Evolutionary conservation across 371 early-diverging fungal genomes (phyloP), one percentile per base, ranked within the genome.

Genomic region (Apophysomyces variabilis): DNA sequence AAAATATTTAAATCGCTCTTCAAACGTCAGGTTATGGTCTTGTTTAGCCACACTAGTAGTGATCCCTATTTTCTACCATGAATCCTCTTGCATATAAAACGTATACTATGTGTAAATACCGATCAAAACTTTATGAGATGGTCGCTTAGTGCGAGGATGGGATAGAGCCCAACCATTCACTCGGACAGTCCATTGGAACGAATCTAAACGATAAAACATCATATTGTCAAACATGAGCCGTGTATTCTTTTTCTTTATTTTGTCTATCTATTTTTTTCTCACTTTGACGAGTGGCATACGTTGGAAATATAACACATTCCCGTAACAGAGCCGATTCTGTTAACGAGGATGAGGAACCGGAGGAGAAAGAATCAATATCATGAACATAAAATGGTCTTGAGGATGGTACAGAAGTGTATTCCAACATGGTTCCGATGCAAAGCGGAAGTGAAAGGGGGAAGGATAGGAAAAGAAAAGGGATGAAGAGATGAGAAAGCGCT

Each of bases 131-230:
- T 70, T 72, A 56, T 76, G 73, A 57, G 75, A 75, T 9, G 75
- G 38, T 11, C 36, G 60, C 32, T 32, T 58, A 16, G 76, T 72
- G 18, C 68, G 60, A 50, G 72, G 74, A 44, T 76, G 76, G 0
- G 79, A 80, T 57, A 80, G 59, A 12, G 80, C 80, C 80, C 80
- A 80, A 1, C 77, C 80, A 66, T 67, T 75, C 6, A 65, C 68
- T 58, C 67, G 71, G 32, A 77, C 64, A 21, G 75, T 63, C 80
- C 80, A 80, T 66, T 75, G 57, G 36, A 68, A 60, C 14, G 62
- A 36, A 60, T 69, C 71, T 74, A 70, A 26, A 26, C 39, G 57
- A 57, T 46, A 8, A 18, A 12, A 54, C 43, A 45, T 41, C 13
- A 45, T 36, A n/a, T 32, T 21, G 64, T 64, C 57, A 68, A 61